Evolutionary conservation across 352 stramenopile genomes (phyloP).

Genomic region (Phytophthora rubi): DNA sequence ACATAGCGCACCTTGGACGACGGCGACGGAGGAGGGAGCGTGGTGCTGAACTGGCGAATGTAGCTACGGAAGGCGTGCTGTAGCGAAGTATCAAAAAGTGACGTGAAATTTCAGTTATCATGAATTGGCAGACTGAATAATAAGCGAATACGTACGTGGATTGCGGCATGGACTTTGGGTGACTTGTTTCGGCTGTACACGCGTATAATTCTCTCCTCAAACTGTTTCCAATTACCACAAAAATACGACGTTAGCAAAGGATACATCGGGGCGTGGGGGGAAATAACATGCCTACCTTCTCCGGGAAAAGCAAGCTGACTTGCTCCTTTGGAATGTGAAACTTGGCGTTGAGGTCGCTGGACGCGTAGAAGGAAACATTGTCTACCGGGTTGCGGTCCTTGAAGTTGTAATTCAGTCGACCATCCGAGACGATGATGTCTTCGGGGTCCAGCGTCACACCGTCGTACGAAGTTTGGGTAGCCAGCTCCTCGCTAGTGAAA

Average conservation of each 20-base stretch:
- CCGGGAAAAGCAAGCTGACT: constrained; percentile 83
- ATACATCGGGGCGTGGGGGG: background rate
- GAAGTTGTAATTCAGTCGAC: constrained; percentile 86
- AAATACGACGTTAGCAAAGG: background rate
- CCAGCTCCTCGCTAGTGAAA: constrained; percentile 66
- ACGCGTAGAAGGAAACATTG: constrained; percentile 84
- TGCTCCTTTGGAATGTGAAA: constrained; percentile 84
- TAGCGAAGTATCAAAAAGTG: background rate
- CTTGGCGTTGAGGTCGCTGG: constrained; percentile 59
- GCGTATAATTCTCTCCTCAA: constrained; percentile 83
- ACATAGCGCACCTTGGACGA: constrained; percentile 65
- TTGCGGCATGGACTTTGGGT: constrained; percentile 56
- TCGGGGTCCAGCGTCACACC: constrained; percentile 56
- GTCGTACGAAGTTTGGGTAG: constrained; percentile 51
- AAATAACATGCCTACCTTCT: constrained; percentile 60
- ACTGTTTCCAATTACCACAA: constrained; percentile 39
- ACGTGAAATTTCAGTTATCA: background rate
- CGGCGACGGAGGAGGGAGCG: constrained; percentile 67
- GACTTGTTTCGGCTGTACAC: constrained; percentile 77
- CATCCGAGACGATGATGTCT: constrained; percentile 86
- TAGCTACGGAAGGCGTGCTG: constrained; percentile 69
- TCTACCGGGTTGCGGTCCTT: constrained; percentile 86
- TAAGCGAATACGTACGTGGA: constrained; percentile 43
- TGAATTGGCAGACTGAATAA: background rate
- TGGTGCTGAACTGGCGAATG: constrained; percentile 68